phyloP scores from a whole-genome alignment of 257 asterid genomes.

The Penstemon barbatus region DNA sequence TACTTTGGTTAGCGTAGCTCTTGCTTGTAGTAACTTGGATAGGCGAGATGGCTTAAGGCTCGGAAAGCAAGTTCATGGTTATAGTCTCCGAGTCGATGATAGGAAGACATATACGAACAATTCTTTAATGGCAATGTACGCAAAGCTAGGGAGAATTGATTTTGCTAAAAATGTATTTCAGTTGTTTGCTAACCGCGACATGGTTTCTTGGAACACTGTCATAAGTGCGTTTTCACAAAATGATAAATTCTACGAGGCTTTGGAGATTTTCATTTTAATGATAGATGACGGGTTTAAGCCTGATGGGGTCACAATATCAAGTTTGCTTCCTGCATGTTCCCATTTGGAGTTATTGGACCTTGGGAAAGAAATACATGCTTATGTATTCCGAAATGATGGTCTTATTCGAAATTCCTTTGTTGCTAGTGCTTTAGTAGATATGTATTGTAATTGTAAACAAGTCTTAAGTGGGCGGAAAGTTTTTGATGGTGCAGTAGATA shows the following conservation, averaged over 20 bases:
- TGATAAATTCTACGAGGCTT: conserved; percentile 59
- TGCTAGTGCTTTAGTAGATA: conserved; percentile 78
- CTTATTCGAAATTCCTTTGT: conserved; percentile 65
- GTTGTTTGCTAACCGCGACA: conserved; percentile 48
- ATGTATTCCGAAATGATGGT: conserved; percentile 58
- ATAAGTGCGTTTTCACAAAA: conserved; percentile 59
- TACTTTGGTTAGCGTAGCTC: conserved; percentile 69
- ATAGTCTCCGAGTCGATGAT: conserved; percentile 58
- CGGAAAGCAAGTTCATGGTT: conserved; percentile 79
- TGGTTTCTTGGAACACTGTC: conserved; percentile 89
- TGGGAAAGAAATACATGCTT: conserved; percentile 80
- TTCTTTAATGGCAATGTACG: conserved; percentile 83
- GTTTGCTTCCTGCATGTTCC: conserved; percentile 86
- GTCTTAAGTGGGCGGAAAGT: conserved; percentile 58
- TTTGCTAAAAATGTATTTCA: conserved; percentile 56
- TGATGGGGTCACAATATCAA: conserved; percentile 77
- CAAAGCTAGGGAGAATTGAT: conserved; percentile 64
- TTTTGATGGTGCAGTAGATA: conserved; percentile 50
- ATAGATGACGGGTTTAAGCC: conserved; percentile 59
- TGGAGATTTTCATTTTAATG: conserved; percentile 58
- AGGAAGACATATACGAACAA: conserved; percentile 63
- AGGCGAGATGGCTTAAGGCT: conserved; percentile 59
- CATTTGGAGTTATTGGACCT: conserved; percentile 65
- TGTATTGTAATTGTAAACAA: conserved; percentile 86
- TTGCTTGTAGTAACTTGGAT: conserved; percentile 72